Evolutionary conservation across 2,329 filamentous ascomycete genomes (phyloP).

Genomic region (Bipolaris zeicola): DNA sequence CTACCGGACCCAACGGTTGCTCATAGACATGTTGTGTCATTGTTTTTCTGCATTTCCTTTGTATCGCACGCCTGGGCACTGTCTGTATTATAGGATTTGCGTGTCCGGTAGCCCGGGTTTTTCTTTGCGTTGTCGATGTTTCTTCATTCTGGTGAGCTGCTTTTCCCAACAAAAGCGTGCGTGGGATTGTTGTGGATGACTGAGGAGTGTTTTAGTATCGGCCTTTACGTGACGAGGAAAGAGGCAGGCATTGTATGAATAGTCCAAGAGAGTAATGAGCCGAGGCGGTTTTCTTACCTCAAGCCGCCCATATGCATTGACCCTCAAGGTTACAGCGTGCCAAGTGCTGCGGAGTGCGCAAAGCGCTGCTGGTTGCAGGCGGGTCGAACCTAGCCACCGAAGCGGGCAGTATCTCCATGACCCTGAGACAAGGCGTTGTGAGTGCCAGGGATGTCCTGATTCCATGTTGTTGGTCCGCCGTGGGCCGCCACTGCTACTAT

Average conservation of each 20-base stretch:
- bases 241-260: too few relatives aligned
- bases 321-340: background rate
- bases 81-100: constrained; percentile 1
- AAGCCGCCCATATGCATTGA: background rate
- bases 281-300: background rate
- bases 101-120: background rate
- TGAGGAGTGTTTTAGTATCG: background rate
- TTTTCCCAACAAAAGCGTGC: background rate
- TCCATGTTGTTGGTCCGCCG: constrained; percentile 1
- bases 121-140: background rate
- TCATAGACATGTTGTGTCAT: constrained; percentile 11
- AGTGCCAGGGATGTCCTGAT: constrained; percentile 2
- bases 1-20: constrained; percentile 31
- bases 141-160: background rate
- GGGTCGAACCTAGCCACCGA: background rate
- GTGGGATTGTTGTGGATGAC: background rate
- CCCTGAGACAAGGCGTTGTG: background rate
- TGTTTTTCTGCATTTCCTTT: constrained; percentile 1
- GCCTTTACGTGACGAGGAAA: background rate
- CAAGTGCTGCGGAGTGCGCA: background rate
- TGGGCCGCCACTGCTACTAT: background rate
- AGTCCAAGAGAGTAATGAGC: background rate
- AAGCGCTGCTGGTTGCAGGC: background rate
- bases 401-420: constrained; percentile 6
- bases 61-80: background rate